Evolutionary conservation across 768 basidiomycete genomes (phyloP).

Genomic region (Lactarius hatsudake): DNA sequence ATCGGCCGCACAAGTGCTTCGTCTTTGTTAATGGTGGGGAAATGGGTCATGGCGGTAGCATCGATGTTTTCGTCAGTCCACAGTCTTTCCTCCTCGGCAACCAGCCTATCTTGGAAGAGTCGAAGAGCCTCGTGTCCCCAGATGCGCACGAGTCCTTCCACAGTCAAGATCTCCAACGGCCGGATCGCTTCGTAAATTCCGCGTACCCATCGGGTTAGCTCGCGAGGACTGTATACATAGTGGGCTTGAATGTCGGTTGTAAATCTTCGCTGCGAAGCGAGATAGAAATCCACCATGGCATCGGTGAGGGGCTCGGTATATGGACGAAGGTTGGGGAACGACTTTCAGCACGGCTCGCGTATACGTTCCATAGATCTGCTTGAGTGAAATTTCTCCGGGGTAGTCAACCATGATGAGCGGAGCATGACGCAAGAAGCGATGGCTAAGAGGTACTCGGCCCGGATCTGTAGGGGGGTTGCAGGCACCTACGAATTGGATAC

Average conservation of each 20-base stretch:
- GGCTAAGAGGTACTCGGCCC: constrained; percentile 96
- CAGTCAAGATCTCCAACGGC: constrained; percentile 87
- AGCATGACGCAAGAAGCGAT: constrained; percentile 96
- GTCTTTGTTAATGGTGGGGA: constrained; percentile 86
- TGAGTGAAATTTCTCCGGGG: constrained; percentile 93
- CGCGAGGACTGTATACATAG: constrained; percentile 98
- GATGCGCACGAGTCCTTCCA: constrained; percentile 92
- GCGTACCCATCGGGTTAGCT: constrained; percentile 95
- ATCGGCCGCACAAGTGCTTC: constrained; percentile 89
- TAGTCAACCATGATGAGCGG: constrained; percentile 99
- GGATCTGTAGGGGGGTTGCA: constrained; percentile 99
- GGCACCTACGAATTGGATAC: constrained; percentile 99
- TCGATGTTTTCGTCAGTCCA: constrained; percentile 98
- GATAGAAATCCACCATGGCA: constrained; percentile 96
- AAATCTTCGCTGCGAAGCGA: constrained; percentile 90
- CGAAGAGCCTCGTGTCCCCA: constrained; percentile 99
- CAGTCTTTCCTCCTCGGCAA: constrained; percentile 83
- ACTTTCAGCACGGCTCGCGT: constrained; percentile 95
- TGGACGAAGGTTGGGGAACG: constrained; percentile 87
- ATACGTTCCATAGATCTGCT: constrained; percentile 98
- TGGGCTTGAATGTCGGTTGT: constrained; percentile 98
- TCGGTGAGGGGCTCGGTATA: constrained; percentile 94
- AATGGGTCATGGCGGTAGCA: constrained; percentile 76
- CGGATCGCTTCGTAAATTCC: constrained; percentile 97
- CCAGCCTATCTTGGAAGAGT: constrained; percentile 96